Evolutionary conservation across 306 rosid species (phyloP).

Genomic region (Lotus japonicus): DNA sequence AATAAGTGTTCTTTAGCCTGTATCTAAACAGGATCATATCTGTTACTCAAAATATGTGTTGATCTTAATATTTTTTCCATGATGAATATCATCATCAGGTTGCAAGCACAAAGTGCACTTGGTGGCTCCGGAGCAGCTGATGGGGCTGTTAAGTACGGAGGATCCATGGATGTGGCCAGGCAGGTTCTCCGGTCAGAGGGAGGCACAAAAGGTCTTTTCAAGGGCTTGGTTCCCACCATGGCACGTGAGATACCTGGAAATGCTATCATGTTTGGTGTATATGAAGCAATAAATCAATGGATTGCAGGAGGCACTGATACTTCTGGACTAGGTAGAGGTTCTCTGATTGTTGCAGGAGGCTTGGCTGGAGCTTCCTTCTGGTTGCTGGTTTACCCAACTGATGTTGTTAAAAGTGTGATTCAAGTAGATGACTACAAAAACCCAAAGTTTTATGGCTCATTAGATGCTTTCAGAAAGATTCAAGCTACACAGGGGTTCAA

Average conservation of each 20-base stretch:
- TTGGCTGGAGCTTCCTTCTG: conserved; percentile 67
- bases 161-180: conserved; percentile 90
- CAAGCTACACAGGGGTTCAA: conserved; percentile 55
- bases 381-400: conserved; percentile 66
- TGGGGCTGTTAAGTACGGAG: conserved; percentile 71
- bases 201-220: conserved; percentile 74
- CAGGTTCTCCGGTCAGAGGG: conserved; percentile 81
- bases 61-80: background rate
- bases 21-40: too few relatives aligned
- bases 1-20: too few relatives aligned
- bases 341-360: conserved; percentile 64
- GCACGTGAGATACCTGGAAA: conserved; percentile 94
- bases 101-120: conserved; percentile 93
- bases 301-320: too few relatives aligned
- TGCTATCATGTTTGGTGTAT: conserved; percentile 38
- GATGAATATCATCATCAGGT: conserved; percentile 36
- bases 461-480: conserved; percentile 67
- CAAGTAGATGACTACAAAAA: conserved; percentile 80
- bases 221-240: conserved; percentile 86
- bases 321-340: too few relatives aligned
- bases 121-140: conserved; percentile 48
- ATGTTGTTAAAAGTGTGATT: conserved; percentile 28
- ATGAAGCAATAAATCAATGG: too few relatives aligned
- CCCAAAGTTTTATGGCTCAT: conserved; percentile 64
- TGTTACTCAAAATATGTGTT: too few relatives aligned